Evolutionary conservation across 2,329 filamentous ascomycete species (phyloP).

Genomic region (Pseudogymnoascus sp.): DNA sequence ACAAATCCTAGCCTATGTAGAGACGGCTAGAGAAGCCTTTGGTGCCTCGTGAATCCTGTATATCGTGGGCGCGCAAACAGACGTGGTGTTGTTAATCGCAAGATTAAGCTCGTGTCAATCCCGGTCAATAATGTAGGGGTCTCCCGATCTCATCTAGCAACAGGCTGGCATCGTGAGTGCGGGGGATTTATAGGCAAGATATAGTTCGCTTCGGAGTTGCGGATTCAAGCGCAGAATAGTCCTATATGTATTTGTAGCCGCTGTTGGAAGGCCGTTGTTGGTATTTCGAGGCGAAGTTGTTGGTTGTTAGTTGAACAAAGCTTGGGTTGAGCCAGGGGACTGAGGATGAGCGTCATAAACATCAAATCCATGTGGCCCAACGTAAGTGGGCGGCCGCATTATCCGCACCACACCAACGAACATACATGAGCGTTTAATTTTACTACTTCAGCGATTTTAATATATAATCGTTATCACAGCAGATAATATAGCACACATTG

Average conservation of each 20-base stretch:
- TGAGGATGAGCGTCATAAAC: conserved; percentile 8
- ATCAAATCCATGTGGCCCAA: conserved; percentile 9
- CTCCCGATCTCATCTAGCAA: conserved; percentile 4
- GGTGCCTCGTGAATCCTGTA: background rate
- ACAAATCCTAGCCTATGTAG: background rate
- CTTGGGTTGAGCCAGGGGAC: background rate
- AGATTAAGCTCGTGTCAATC: conserved; percentile 9
- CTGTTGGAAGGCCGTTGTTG: background rate
- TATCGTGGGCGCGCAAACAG: background rate
- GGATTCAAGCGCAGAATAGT: background rate
- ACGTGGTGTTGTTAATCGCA: conserved; percentile 6
- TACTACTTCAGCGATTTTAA: background rate
- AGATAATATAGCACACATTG: background rate
- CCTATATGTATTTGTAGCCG: background rate
- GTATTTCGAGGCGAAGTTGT: background rate
- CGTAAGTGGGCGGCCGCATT: conserved; percentile 6
- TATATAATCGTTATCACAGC: background rate
- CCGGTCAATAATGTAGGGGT: conserved; percentile 2
- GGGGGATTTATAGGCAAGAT: background rate
- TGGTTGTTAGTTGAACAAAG: conserved; percentile 5
- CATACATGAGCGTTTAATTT: background rate
- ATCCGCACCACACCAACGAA: background rate
- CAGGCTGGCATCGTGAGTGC: background rate
- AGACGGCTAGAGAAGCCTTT: background rate
- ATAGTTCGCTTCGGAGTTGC: background rate